Evolutionary conservation across 257 asterid species (phyloP), one percentile per base, ranked within the genome.

Genomic region (Solanum ahanhuiri): DNA sequence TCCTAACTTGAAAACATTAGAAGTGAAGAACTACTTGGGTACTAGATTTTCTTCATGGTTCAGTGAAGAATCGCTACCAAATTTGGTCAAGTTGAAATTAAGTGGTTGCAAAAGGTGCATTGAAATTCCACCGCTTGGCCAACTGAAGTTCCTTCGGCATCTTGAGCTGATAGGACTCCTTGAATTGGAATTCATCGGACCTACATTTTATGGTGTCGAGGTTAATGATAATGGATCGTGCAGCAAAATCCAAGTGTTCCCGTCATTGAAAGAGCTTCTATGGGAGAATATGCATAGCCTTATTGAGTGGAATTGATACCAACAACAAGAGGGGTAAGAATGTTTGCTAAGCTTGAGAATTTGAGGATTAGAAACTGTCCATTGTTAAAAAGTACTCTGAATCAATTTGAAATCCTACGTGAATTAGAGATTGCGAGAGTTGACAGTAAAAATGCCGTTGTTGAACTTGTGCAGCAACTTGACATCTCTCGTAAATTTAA

Each of bases 341-440:
- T 64, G 12, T 91, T 88, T 85, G 89, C 92, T 11, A 0, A 31
- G 33, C 91, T 90, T n/a, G 83, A 90, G 41, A 5, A 31, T 12
- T 31, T 31, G 43, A 31, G 6, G 3, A 63, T 91, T 43, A 0
- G 2, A 0, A 10, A 17, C 0, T 91, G 88, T 64, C 30, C 17
- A 20, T 12, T 72, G 3, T 63, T 91, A 79, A n/a, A 3, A 43
- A 82, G 33, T 14, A 72, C 82, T 83, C 93, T 90, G 17, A 88
- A 84, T 87, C 86, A 67, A 66, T 87, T 90, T 31, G 88, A 88
- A 18, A 33, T 86, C 58, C 87, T 91, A 1, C 75, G 86, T 41
- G 3, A 34, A 35, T 67, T 90, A 82, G 0, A 0, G 0, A 63
- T 88, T 6, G 0, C 2, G 0, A 1, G 3, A 1, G 37, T 72